A percentile compares a stretch with the other conserved stretches of the same genome.
These are phyloP conservation scores for Penicillium sp. DNA, from an alignment of 2,329 filamentous ascomycete genomes.

Conservation along the genomic window DNA sequence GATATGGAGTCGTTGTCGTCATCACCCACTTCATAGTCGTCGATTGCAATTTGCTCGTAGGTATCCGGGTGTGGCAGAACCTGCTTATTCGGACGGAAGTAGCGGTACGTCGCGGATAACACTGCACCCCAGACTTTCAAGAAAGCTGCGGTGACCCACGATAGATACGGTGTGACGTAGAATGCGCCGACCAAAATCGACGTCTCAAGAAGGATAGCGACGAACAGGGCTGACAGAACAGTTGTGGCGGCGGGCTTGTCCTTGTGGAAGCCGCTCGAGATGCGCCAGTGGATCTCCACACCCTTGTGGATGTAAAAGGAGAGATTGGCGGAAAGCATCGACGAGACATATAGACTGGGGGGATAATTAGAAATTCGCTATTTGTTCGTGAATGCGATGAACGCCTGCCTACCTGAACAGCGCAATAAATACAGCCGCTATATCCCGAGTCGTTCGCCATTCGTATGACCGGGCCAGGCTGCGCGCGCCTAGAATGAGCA, in stretches of 20 bases:
- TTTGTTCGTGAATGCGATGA: background rate
- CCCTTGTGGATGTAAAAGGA: constrained; percentile 19
- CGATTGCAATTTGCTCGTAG: constrained; percentile 16
- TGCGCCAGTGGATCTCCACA: constrained; percentile 23
- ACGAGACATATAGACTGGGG: constrained; percentile 11
- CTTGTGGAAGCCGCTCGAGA: constrained; percentile 11
- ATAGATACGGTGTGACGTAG: constrained; percentile 14
- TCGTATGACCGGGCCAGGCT: constrained; percentile 9
- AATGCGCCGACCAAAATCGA: constrained; percentile 8
- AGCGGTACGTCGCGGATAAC: background rate
- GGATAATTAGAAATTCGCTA: background rate
- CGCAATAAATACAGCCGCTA: constrained; percentile 3
- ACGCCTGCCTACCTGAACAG: constrained; percentile 5
- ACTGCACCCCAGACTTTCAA: constrained; percentile 10
- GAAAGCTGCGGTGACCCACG: constrained; percentile 4
- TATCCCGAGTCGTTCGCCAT: constrained; percentile 3
- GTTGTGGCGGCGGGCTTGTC: constrained; percentile 6
- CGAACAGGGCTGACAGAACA: constrained; percentile 13
- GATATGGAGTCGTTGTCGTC: constrained; percentile 10
- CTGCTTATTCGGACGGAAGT: background rate
- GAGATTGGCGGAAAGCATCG: constrained; percentile 18
- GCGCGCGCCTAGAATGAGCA: constrained; percentile 12
- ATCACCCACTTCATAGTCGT: constrained; percentile 15
- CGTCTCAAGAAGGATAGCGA: constrained; percentile 10
- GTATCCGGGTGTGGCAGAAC: constrained; percentile 13